Evolutionary conservation across 1,284 basidiomycete genomes (phyloP), one percentile per base, ranked within the genome.

Genomic region (Melampsora larici-populina): DNA sequence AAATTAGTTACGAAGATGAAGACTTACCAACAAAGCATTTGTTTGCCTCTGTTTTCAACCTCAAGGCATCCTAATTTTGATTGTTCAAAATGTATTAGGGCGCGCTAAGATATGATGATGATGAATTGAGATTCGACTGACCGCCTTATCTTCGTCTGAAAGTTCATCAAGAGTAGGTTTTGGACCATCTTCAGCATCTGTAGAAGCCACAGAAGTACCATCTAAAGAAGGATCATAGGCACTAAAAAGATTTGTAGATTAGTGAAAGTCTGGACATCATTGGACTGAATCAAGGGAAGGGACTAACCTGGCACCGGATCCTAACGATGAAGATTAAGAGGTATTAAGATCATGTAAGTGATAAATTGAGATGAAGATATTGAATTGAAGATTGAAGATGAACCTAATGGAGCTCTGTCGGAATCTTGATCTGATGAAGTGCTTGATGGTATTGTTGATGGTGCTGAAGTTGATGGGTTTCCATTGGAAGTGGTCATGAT

Each of bases 1-100:
- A 24, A 33, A 13, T 48, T 29, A 8, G 24, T 40, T 6, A 67
- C 31, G 8, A 67, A 24, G 65, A 17, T 31, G 46, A 29, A 40
- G 26, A 67, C 88, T 83, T 84, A 92, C 92, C 86, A 43, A 86
- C 85, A 83, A 96, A 97, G 4, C 92, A 91, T 81, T 90, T 90
- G 86, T 97, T 97, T 15, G 94, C 94, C 80, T 91, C 87, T 9
- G 86, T 87, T 85, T 97, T 97, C 78, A 95, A 79, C 31, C 79
- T 55, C 21, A 83, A 79, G 11, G 82, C 81, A 68, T 78, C 74
- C 82, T 82, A 69, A 17, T 24, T 26, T 9, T 62, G 60, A 64
- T n/a, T n/a, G n/a, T n/a, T n/a, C n/a, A n/a, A n/a, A n/a, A n/a
- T n/a, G n/a, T n/a, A n/a, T n/a, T n/a, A n/a, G n/a, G n/a, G n/a